Evolutionary conservation across 2,329 filamentous ascomycete species (phyloP).

Genomic region (Nemania serpens): DNA sequence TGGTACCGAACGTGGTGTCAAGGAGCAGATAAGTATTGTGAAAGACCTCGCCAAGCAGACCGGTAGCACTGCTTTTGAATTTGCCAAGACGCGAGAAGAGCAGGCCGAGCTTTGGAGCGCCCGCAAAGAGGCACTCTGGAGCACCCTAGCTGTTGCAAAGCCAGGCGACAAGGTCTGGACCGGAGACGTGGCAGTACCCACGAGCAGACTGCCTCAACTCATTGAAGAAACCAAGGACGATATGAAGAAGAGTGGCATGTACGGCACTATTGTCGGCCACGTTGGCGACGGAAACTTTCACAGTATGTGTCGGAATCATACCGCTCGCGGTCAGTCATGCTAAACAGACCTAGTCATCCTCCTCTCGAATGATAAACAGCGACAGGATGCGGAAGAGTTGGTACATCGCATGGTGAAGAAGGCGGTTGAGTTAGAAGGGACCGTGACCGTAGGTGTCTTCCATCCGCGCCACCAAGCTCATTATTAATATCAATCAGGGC

Average conservation of each 20-base stretch:
- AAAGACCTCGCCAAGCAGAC: slow-evolving; percentile 45
- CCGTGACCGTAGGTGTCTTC: slow-evolving; percentile 64
- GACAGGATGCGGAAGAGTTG: slow-evolving; percentile 68
- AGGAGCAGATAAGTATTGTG: slow-evolving; percentile 69
- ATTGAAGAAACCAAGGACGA: slow-evolving; percentile 76
- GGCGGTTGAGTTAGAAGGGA: slow-evolving; percentile 83
- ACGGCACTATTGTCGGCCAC: slow-evolving; percentile 70
- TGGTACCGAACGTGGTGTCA: slow-evolving; percentile 68
- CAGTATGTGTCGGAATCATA: slow-evolving; percentile 42
- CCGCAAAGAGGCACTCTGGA: slow-evolving; percentile 83
- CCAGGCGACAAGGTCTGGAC: slow-evolving; percentile 79
- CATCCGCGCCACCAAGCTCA: background rate
- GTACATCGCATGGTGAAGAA: slow-evolving; percentile 86
- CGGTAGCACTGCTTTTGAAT: slow-evolving; percentile 74
- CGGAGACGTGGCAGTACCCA: slow-evolving; percentile 83
- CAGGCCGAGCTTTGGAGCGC: slow-evolving; percentile 81
- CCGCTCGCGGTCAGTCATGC: background rate
- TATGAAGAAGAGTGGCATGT: slow-evolving; percentile 60
- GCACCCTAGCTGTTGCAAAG: slow-evolving; percentile 69
- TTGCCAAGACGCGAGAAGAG: slow-evolving; percentile 72
- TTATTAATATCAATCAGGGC: slow-evolving; percentile 51
- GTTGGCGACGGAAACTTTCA: slow-evolving; percentile 83
- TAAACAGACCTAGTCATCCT: slow-evolving; percentile 52
- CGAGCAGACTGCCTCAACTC: slow-evolving; percentile 72
- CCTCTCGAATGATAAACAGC: slow-evolving; percentile 68